Percentiles rank a stretch among this genome's conserved stretches.
Conservation (phyloP, 208 protist genomes). For the Leishmania arabica region DNA sequence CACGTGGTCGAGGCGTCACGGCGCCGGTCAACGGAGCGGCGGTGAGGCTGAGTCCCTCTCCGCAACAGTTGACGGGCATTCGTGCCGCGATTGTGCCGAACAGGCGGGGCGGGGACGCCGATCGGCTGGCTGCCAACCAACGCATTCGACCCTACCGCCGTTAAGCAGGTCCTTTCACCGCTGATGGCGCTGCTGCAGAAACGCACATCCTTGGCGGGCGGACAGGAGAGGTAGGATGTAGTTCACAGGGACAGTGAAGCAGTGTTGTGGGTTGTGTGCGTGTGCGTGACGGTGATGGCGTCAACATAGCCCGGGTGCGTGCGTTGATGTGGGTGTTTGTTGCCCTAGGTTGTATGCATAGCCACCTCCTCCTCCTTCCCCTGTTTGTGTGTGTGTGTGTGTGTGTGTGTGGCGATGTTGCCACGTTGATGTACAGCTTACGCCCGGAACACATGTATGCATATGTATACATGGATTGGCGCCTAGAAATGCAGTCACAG, state of each 20-base stretch:
- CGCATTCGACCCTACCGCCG: slow-evolving; percentile 24
- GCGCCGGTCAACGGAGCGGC: background rate
- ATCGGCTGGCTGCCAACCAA: slow-evolving; percentile 22
- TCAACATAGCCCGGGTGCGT: background rate
- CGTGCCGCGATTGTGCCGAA: background rate
- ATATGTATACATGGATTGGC: background rate
- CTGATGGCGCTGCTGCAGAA: background rate
- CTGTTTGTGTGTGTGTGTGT: background rate
- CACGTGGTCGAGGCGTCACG: background rate
- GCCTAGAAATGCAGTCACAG: background rate
- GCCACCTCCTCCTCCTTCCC: background rate
- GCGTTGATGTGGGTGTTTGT: background rate
- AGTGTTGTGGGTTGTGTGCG: background rate
- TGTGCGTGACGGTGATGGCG: background rate
- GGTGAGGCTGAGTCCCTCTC: background rate
- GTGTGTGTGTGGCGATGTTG: background rate
- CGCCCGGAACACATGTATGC: background rate
- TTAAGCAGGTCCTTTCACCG: background rate
- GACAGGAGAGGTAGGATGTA: background rate
- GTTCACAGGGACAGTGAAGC: background rate
- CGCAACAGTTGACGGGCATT: background rate
- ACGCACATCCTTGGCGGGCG: background rate
- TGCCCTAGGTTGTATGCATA: background rate
- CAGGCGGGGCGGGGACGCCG: slow-evolving; percentile 11
- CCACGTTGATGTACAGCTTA: background rate